phyloP scores from a whole-genome alignment of 495 filamentous ascomycete genomes.

The Cudoniella acicularis region DNA sequence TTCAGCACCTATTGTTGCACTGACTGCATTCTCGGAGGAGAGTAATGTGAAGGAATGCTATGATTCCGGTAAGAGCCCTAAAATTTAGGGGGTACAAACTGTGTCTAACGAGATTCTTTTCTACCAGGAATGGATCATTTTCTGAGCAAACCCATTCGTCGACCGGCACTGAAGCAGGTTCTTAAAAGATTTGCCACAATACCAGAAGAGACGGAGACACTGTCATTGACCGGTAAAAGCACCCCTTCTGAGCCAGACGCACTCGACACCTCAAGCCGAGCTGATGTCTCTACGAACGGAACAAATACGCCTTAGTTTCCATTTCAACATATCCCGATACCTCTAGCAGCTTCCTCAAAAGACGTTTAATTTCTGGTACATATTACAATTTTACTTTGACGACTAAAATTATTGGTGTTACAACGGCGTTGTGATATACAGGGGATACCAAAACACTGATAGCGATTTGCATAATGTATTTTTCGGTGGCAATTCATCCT shows the following conservation, averaged over 20 bases:
- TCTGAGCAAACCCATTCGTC: constrained; percentile 72
- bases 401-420: neutral
- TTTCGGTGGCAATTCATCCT: neutral
- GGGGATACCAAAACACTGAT: neutral
- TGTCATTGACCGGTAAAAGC: constrained; percentile 7
- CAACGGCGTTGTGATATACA: neutral
- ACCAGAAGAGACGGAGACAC: constrained; percentile 44
- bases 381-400: neutral
- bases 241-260: neutral
- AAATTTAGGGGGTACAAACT: too few relatives aligned
- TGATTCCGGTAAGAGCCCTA: constrained; percentile 43
- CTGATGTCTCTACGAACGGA: neutral
- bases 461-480: neutral
- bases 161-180: constrained; percentile 81
- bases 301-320: neutral
- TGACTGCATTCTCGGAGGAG: constrained; percentile 88
- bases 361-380: neutral
- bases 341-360: neutral
- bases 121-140: constrained; percentile 35
- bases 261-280: neutral
- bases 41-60: constrained; percentile 83
- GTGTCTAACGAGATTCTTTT: constrained; percentile 37
- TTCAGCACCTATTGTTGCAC: constrained; percentile 81
- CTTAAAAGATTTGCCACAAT: constrained; percentile 62
- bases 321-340: neutral